These are phyloP conservation scores for Fusarium sp. DNA, from an alignment of 2,329 filamentous ascomycete genomes.

Conservation along the genomic window DNA sequence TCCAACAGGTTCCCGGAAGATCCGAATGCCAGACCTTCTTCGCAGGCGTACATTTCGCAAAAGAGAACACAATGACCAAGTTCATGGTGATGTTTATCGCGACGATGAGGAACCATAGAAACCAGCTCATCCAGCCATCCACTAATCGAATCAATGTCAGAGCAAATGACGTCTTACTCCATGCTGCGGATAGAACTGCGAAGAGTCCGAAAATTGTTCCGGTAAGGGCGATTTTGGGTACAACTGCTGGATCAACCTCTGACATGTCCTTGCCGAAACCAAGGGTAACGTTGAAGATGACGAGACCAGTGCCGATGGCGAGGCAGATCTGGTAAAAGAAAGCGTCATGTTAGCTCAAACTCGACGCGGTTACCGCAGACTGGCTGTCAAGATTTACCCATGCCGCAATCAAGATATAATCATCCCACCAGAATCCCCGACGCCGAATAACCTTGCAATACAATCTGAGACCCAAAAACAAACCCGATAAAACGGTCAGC, in stretches of 20 bases:
- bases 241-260: not conserved
- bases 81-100: not conserved
- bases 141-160: not conserved
- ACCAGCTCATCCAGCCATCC: conserved; percentile 1
- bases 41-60: not conserved
- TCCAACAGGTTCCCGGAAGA: not conserved
- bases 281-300: not conserved
- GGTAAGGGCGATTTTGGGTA: not conserved
- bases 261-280: not conserved
- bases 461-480: not conserved
- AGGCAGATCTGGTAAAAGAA: not conserved
- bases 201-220: not conserved
- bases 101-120: conserved; percentile 3
- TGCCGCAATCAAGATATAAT: not conserved
- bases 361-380: too few species aligned
- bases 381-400: not conserved
- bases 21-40: not conserved
- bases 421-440: conserved; percentile 8
- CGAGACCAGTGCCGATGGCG: not conserved
- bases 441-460: not conserved
- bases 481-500: not conserved
- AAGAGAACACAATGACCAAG: not conserved
- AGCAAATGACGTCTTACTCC: conserved; percentile 13
- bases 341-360: fast-evolving
- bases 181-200: not conserved